These are phyloP conservation scores for Bjerkandera adusta DNA, from an alignment of 1,284 basidiomycete genomes.

Conservation along the genomic window DNA sequence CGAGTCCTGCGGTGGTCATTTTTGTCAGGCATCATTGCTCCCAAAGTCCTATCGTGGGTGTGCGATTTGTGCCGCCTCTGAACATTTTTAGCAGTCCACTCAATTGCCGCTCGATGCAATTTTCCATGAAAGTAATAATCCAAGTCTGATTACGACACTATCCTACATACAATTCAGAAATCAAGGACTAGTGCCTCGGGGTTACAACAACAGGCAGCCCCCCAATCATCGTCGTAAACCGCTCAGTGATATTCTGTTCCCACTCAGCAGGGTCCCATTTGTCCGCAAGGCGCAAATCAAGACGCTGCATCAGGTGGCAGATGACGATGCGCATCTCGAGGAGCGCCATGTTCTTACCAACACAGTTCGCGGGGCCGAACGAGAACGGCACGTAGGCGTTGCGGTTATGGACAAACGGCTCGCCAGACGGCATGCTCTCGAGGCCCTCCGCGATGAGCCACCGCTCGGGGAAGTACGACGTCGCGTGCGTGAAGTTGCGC, in stretches of 20 bases:
- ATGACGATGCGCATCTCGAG: conserved; percentile 24
- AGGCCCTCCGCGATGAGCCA: conserved; percentile 25
- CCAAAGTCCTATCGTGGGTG: too few species aligned
- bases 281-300: conserved; percentile 16
- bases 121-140: too few species aligned
- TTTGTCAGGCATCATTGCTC: background rate
- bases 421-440: background rate
- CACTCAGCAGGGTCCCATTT: conserved; percentile 12
- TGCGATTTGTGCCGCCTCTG: too few species aligned
- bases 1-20: conserved; percentile 82
- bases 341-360: conserved; percentile 27
- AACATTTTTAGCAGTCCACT: too few species aligned
- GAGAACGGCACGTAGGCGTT: conserved; percentile 28
- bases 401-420: conserved; percentile 23
- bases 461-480: conserved; percentile 31
- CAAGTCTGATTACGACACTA: too few species aligned
- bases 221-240: background rate
- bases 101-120: too few species aligned
- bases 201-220: conserved; percentile 1
- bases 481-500: conserved; percentile 29
- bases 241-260: conserved; percentile 15
- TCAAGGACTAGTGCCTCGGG: conserved; percentile 4
- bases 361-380: conserved; percentile 25
- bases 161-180: too few species aligned
- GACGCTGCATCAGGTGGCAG: conserved; percentile 19